Evolutionary conservation across 176 grass and related monocot species (phyloP).

Genomic region (Neostapfia colusana): DNA sequence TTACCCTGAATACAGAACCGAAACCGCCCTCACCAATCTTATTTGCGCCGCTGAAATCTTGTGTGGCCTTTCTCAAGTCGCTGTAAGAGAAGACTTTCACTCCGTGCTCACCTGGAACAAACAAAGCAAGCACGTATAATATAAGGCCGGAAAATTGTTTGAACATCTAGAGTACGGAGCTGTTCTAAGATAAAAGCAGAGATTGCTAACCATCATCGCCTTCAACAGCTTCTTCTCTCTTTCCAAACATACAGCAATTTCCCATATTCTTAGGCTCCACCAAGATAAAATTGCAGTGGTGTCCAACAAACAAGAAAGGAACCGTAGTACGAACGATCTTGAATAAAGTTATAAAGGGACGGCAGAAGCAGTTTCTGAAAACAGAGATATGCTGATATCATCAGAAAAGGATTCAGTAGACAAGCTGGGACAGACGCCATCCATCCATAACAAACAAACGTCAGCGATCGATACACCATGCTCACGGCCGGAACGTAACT

Average conservation of each 20-base stretch:
- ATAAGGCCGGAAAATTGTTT: constrained; percentile 22
- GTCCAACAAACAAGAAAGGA: too few species aligned
- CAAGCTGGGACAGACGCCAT: neutral
- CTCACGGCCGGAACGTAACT: neutral
- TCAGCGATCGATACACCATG: neutral
- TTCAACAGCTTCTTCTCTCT: neutral
- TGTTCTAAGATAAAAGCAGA: neutral
- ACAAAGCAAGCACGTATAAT: constrained; percentile 17
- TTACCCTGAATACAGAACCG: constrained; percentile 81
- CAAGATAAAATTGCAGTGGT: neutral
- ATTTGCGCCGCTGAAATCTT: constrained; percentile 61
- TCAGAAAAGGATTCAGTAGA: constrained; percentile 13
- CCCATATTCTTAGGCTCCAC: constrained; percentile 22
- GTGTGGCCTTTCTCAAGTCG: constrained; percentile 76
- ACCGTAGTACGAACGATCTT: too few species aligned
- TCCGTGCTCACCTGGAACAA: constrained; percentile 45
- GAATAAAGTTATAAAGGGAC: too few species aligned
- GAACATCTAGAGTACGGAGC: neutral
- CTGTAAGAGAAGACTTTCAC: constrained; percentile 70
- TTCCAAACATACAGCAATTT: constrained; percentile 42
- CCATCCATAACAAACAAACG: neutral
- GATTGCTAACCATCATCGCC: constrained; percentile 42
- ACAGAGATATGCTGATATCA: neutral
- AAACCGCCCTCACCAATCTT: constrained; percentile 94
- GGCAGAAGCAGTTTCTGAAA: constrained; percentile 9